A percentile compares a stretch with the other conserved stretches of the same genome.
These are phyloP conservation scores for Trametes elegans DNA, from an alignment of 768 basidiomycete genomes.

Conservation along the genomic window DNA sequence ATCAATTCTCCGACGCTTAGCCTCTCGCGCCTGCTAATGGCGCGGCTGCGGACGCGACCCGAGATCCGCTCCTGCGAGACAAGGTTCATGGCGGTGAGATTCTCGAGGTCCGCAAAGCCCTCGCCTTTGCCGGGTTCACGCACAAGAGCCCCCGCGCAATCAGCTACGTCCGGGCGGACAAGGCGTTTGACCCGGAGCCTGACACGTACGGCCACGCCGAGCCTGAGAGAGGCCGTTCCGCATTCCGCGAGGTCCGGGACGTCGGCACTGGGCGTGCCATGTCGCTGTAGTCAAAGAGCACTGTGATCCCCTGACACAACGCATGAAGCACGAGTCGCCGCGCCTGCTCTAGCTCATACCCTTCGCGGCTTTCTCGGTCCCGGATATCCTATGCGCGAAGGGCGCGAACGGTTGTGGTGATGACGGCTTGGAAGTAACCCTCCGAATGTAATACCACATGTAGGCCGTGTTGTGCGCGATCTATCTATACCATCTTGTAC, in stretches of 20 bases:
- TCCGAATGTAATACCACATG: slow-evolving; percentile 12
- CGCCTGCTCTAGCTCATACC: slow-evolving; percentile 17
- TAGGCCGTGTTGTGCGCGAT: slow-evolving; percentile 1
- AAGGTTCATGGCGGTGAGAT: slow-evolving; percentile 84
- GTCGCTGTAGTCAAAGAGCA: slow-evolving; percentile 56
- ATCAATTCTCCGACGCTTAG: slow-evolving; percentile 35
- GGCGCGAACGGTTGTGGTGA: neutral
- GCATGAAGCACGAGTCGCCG: slow-evolving; percentile 22
- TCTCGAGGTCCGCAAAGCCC: slow-evolving; percentile 85
- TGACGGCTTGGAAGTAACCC: slow-evolving; percentile 8
- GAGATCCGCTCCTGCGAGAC: slow-evolving; percentile 86
- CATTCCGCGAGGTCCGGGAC: slow-evolving; percentile 58
- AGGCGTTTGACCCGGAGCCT: slow-evolving; percentile 59
- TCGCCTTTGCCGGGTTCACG: slow-evolving; percentile 90
- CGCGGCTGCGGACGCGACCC: slow-evolving; percentile 76
- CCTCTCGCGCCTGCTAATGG: slow-evolving; percentile 89
- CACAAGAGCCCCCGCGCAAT: slow-evolving; percentile 84
- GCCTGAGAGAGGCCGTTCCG: slow-evolving; percentile 62
- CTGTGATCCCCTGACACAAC: slow-evolving; percentile 13
- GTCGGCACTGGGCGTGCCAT: slow-evolving; percentile 77
- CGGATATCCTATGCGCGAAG: neutral
- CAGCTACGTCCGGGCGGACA: slow-evolving; percentile 73
- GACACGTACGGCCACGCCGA: slow-evolving; percentile 45
- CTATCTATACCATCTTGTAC: slow-evolving; percentile 13
- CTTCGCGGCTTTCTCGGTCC: slow-evolving; percentile 3